Evolutionary conservation across 2,329 filamentous ascomycete genomes (phyloP), one percentile per base, ranked within the genome.

Genomic region (Hymenotorrendiella dingleyae): DNA sequence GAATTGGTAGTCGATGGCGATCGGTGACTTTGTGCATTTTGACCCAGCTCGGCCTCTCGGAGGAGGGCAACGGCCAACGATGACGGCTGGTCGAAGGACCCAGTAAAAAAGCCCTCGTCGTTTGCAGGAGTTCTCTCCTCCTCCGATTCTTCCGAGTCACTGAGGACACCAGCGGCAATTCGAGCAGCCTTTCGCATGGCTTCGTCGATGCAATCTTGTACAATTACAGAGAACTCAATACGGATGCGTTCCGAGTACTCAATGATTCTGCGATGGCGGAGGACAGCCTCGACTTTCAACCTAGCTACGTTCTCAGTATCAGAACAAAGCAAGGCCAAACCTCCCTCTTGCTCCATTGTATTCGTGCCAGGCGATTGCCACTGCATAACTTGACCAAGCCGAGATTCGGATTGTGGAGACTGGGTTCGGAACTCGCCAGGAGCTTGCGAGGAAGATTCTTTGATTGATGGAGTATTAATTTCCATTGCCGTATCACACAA

Each of bases 181-280:
- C 83, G 83, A 42, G 86, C 86, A 40, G 93, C 90, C 64, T 97
- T 96, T 52, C 78, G 79, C 65, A 97, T 76, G 7, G 93, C 93
- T 48, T 88, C 89, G 47, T 94, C 84, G 40, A 98, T 95, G 61
- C 93, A 98, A 56, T 96, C 88, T 58, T 97, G 88, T 2, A 98
- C 91, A 45, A 96, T 73, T 20, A 94, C 78, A 21, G 91, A 85
- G 57, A 96, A 94, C 58, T 98, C 93, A 35, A 96, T 77, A 4
- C 94, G 86, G 50, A 98, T 95, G 23, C 94, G 82, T 66, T 98
- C 93, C 0, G 90, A 83, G 61, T 98, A 98, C 62, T 98, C 93
- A 23, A 98, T 82, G 38, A 97, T 94, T 55, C 84, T 83, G 38
- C 91, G 83, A 63, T 97, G 88, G 24, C 93, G 85, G 51, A 94